Conservation (phyloP, 345 rosid genomes). For the Schrenkiella parvula region DNA sequence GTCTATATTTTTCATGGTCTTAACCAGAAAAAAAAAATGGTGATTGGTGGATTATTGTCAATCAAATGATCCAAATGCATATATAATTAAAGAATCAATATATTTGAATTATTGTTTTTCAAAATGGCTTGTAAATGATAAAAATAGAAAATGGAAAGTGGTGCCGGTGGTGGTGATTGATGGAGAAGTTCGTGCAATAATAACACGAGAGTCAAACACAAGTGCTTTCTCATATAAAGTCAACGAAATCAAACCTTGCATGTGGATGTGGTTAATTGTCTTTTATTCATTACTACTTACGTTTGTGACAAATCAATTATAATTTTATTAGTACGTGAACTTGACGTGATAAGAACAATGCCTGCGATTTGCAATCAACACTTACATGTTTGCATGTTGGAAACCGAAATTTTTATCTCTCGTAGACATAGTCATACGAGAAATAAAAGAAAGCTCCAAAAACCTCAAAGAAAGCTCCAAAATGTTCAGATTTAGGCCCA, state of each 20-base stretch:
- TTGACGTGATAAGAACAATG: not conserved
- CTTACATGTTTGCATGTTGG: not conserved
- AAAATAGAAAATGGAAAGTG: conserved; percentile 13
- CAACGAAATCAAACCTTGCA: conserved; percentile 2
- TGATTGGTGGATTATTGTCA: too few species aligned
- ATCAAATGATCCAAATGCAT: not conserved
- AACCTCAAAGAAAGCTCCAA: too few species aligned
- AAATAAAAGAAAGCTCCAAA: too few species aligned
- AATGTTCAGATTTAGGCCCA: too few species aligned
- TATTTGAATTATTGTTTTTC: not conserved
- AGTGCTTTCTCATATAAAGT: not conserved
- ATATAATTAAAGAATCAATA: not conserved
- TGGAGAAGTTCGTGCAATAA: conserved; percentile 13
- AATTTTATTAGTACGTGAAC: not conserved
- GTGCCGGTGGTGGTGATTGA: conserved; percentile 20
- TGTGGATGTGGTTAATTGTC: not conserved
- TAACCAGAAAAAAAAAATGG: too few species aligned
- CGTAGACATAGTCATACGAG: too few species aligned
- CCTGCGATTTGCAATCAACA: not conserved
- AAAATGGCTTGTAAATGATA: not conserved
- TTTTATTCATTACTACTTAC: not conserved
- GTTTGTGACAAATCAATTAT: not conserved
- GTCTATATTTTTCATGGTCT: too few species aligned
- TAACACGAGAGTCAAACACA: not conserved
- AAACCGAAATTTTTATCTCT: not conserved